phyloP scores from a whole-genome alignment of 2,329 filamentous ascomycete genomes.

The Fusarium oligoseptatum region DNA sequence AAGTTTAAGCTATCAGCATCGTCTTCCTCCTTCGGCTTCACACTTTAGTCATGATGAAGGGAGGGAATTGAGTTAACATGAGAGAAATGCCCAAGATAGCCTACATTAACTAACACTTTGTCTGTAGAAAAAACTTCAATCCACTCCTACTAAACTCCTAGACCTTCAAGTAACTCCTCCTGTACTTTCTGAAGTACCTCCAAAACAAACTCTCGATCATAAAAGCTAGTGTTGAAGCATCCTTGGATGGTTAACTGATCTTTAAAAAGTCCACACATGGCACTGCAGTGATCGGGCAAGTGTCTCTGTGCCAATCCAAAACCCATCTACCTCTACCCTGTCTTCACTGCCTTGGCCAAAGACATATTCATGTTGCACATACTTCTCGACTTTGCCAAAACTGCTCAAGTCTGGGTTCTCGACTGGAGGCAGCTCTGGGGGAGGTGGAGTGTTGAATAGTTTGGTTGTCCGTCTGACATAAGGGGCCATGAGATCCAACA shows the following conservation, averaged over 20 bases:
- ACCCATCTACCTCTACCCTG: conserved; percentile 42
- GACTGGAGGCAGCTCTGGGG: conserved; percentile 42
- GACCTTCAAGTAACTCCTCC: not conserved
- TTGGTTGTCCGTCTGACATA: conserved; percentile 31
- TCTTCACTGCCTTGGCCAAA: conserved; percentile 22
- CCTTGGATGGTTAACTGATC: conserved; percentile 48
- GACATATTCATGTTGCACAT: conserved; percentile 42
- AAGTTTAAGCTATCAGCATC: too few species aligned
- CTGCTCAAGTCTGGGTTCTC: conserved; percentile 49
- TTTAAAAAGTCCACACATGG: conserved; percentile 52
- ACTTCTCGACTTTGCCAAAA: conserved; percentile 42
- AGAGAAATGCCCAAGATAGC: not conserved
- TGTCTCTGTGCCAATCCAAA: conserved; percentile 50
- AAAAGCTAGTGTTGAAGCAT: conserved; percentile 51
- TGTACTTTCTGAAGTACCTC: conserved; percentile 41
- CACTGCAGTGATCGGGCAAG: conserved; percentile 46
- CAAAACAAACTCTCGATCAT: conserved; percentile 43
- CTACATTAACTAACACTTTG: not conserved
- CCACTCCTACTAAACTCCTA: not conserved
- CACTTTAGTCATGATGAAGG: too few species aligned
- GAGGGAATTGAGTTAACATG: too few species aligned
- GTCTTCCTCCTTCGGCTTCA: too few species aligned
- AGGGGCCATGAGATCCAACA: conserved; percentile 27
- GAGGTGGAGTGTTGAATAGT: conserved; percentile 27
- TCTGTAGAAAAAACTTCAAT: not conserved